A percentile compares a stretch with the other conserved stretches of the same genome.
These are phyloP conservation scores for Fusarium sp. DNA, from an alignment of 2,329 filamentous ascomycete genomes.

Conservation along the genomic window DNA sequence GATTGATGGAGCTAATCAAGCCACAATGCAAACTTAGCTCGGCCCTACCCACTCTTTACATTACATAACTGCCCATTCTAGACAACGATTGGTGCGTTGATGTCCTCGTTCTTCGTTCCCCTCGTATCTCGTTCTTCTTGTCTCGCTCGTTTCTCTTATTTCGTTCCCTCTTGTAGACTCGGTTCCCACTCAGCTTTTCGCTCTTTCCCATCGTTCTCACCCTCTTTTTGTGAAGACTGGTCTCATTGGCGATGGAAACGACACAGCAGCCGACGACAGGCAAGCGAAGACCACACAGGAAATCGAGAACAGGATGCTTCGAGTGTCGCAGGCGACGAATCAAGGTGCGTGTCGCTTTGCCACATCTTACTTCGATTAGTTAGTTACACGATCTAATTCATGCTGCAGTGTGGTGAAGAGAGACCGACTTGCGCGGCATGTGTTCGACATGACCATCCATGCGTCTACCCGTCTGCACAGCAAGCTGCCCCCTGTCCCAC, in stretches of 20 bases:
- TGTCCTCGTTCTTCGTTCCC: neutral
- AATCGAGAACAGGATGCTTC: neutral
- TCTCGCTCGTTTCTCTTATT: neutral
- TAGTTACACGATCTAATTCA: neutral
- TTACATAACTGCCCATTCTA: neutral
- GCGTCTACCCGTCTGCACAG: neutral
- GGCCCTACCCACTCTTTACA: neutral
- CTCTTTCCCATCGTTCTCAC: neutral
- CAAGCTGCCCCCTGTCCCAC: neutral
- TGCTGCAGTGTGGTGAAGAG: neutral
- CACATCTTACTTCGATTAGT: neutral
- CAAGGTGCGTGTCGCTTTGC: neutral
- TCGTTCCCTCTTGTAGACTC: neutral
- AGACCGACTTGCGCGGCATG: neutral
- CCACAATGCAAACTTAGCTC: neutral
- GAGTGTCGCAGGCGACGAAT: neutral
- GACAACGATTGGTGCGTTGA: neutral
- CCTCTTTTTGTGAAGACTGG: neutral
- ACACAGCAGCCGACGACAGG: neutral
- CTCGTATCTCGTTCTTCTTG: neutral
- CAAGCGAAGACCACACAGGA: neutral
- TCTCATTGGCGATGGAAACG: neutral
- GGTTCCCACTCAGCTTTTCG: neutral
- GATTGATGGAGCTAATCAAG: neutral
- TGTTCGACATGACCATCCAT: neutral